These are phyloP conservation scores for Aspergillus mulundensis DNA, from an alignment of 495 filamentous ascomycete genomes.

Conservation along the genomic window DNA sequence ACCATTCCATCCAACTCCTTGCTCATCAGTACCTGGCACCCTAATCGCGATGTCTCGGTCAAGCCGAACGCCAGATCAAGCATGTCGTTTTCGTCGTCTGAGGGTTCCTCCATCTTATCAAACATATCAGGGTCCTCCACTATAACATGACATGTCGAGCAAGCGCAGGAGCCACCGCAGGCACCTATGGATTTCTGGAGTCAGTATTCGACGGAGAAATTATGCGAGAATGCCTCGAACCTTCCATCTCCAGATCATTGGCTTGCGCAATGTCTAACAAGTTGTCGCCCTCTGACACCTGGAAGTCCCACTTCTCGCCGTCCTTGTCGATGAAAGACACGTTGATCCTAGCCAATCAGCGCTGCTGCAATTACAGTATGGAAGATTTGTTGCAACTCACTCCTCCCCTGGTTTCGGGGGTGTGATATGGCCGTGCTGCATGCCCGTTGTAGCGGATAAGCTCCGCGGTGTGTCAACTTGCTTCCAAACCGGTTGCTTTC, in stretches of 20 bases:
- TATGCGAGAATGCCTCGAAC: conserved; percentile 30
- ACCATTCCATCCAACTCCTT: conserved; percentile 82
- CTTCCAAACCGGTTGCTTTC: conserved; percentile 20
- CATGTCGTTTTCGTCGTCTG: conserved; percentile 99
- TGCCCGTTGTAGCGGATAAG: conserved; percentile 62
- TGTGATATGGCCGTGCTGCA: conserved; percentile 71
- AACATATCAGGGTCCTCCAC: conserved; percentile 78
- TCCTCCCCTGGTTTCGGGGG: conserved; percentile 92
- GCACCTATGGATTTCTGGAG: conserved; percentile 51
- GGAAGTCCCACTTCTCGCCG: conserved; percentile 65
- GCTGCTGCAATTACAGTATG: neutral
- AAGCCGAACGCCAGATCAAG: conserved; percentile 92
- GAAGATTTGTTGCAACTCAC: conserved; percentile 45
- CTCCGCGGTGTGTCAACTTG: conserved; percentile 39
- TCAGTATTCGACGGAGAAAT: neutral
- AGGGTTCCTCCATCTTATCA: conserved; percentile 87
- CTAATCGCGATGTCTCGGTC: conserved; percentile 92
- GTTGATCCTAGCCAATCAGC: conserved; percentile 58
- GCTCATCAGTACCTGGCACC: conserved; percentile 90
- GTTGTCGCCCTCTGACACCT: conserved; percentile 83
- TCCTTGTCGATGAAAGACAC: conserved; percentile 96
- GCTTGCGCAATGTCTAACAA: conserved; percentile 91
- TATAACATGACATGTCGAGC: conserved; percentile 96
- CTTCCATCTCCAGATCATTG: conserved; percentile 97
- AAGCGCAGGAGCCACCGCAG: conserved; percentile 93